Conservation (phyloP, 305 asterid genomes). For the Salvia sclarea region DNA sequence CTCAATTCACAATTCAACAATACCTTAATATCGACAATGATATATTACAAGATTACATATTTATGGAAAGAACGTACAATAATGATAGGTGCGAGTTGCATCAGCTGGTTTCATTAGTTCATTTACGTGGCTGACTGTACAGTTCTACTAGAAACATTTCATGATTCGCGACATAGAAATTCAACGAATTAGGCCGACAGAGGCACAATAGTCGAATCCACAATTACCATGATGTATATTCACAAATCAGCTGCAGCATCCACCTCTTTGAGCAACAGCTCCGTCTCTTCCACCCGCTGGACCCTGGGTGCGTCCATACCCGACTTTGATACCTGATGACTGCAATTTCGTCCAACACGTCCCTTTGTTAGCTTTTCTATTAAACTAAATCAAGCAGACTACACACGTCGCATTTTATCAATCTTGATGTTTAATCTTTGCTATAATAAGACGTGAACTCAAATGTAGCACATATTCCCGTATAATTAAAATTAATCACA, state of each 20-base stretch:
- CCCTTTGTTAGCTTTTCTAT: background rate
- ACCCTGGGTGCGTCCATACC: slow-evolving; percentile 71
- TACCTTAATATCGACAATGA: background rate
- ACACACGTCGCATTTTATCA: background rate
- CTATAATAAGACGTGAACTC: background rate
- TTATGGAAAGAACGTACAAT: slow-evolving; percentile 2
- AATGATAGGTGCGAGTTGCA: background rate
- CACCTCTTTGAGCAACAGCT: slow-evolving; percentile 67
- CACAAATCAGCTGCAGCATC: slow-evolving; percentile 62
- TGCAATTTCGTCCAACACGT: slow-evolving; percentile 34
- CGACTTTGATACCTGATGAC: slow-evolving; percentile 84
- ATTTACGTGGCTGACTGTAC: slow-evolving; percentile 16
- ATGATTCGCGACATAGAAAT: slow-evolving; percentile 18
- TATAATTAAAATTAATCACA: background rate
- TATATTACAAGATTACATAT: background rate
- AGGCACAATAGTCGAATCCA: slow-evolving; percentile 25
- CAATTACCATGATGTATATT: background rate
- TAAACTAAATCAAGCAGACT: background rate
- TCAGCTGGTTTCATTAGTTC: background rate
- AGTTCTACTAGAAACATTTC: slow-evolving; percentile 10
- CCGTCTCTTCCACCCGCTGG: slow-evolving; percentile 68
- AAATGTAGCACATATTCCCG: background rate
- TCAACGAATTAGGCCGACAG: slow-evolving; percentile 25
- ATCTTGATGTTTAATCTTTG: background rate
- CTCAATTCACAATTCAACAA: background rate